Conservation (phyloP, 305 asterid genomes). For the Solanum chacoense region DNA sequence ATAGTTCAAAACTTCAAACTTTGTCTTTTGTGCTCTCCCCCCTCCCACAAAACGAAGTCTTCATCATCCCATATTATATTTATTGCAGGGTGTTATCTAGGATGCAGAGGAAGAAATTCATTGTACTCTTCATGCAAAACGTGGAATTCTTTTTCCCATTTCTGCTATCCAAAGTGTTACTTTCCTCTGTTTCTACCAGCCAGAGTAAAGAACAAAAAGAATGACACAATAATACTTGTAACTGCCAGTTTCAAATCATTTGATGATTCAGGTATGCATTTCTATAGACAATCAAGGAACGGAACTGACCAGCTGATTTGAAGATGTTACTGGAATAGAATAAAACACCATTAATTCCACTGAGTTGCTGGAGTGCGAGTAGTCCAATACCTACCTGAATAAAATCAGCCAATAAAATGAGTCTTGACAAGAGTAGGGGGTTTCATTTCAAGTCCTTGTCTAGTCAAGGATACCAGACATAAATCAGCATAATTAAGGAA, state of each 20-base stretch:
- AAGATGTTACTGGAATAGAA: conserved; percentile 83
- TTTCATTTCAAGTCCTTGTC: not conserved
- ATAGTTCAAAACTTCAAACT: not conserved
- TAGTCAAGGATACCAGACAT: not conserved
- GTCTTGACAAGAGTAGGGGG: not conserved
- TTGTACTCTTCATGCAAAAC: not conserved
- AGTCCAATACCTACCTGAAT: conserved; percentile 75
- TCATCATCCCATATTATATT: not conserved
- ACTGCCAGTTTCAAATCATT: not conserved
- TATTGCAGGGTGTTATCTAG: not conserved
- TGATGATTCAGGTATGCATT: not conserved
- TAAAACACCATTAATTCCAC: conserved; percentile 77
- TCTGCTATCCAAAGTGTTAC: not conserved
- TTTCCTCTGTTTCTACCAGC: not conserved
- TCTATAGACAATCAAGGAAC: not conserved
- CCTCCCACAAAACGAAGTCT: not conserved
- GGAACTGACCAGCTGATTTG: conserved; percentile 52
- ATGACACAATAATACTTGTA: not conserved
- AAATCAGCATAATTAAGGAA: not conserved
- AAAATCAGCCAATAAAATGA: not conserved
- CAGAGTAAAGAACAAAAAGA: not conserved
- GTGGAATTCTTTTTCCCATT: not conserved
- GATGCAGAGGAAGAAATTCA: not conserved
- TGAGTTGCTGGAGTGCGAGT: conserved; percentile 74
- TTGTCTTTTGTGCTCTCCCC: not conserved